phyloP scores from a whole-genome alignment of 306 rosid species.

The Lagenaria siceraria region DNA sequence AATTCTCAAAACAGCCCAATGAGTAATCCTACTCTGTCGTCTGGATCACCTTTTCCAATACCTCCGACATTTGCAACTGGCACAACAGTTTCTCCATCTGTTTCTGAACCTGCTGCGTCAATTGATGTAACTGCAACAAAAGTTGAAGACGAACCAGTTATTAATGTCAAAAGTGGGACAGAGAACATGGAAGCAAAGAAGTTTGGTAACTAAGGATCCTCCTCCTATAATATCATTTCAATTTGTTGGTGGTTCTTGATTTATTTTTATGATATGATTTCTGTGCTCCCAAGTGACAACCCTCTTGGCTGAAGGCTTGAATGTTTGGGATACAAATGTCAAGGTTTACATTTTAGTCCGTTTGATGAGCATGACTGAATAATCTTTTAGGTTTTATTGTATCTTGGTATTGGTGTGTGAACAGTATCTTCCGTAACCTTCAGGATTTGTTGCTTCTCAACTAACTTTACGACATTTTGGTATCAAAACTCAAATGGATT shows the following conservation, averaged over 20 bases:
- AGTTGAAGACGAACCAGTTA: constrained; percentile 38
- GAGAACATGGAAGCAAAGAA: constrained; percentile 42
- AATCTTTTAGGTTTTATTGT: background rate
- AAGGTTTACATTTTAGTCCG: background rate
- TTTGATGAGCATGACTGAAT: background rate
- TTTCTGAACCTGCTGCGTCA: constrained; percentile 45
- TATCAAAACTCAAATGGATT: background rate
- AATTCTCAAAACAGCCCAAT: constrained; percentile 56
- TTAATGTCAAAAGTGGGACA: constrained; percentile 28
- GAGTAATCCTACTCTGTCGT: constrained; percentile 42
- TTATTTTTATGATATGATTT: background rate
- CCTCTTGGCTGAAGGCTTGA: background rate
- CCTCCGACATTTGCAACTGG: constrained; percentile 41
- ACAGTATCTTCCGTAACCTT: background rate
- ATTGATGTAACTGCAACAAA: constrained; percentile 60
- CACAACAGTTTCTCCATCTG: constrained; percentile 26
- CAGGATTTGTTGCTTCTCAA: background rate
- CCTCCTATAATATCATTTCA: constrained; percentile 4
- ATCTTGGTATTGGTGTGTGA: background rate
- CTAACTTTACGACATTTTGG: background rate
- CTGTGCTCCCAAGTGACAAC: background rate
- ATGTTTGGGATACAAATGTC: background rate
- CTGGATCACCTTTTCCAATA: constrained; percentile 63
- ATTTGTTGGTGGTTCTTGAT: background rate
- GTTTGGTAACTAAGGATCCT: constrained; percentile 39